Conservation (phyloP, 2,329 filamentous ascomycete species). For the Botryotinia narcissicola region DNA sequence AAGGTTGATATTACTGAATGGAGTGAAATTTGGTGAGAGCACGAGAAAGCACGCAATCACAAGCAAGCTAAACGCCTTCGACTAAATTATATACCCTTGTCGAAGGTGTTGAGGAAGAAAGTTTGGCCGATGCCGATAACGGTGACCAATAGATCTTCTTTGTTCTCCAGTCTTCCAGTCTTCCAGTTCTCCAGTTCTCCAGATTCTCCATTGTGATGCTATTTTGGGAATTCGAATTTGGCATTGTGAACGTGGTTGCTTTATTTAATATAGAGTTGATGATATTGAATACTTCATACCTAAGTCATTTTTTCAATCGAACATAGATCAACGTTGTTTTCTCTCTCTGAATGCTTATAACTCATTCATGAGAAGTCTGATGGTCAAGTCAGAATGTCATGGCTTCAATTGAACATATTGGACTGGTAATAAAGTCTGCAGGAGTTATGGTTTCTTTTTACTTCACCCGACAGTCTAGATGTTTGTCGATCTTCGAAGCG, state of each 20-base stretch:
- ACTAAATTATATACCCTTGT: not conserved
- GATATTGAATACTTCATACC: not conserved
- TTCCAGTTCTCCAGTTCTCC: not conserved
- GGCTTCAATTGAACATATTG: not conserved
- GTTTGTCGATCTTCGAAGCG: not conserved
- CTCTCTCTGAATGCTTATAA: no score
- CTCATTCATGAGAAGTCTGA: not conserved
- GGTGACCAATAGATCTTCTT: not conserved
- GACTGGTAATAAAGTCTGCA: not conserved
- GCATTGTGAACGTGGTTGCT: no score
- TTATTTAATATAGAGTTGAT: not conserved
- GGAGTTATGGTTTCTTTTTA: no score
- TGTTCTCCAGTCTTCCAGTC: not conserved
- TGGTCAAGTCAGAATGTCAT: not conserved
- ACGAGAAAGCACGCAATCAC: constrained; percentile 14
- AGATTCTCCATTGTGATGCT: not conserved
- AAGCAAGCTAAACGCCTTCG: constrained; percentile 1
- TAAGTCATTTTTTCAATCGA: no score
- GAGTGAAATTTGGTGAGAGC: constrained; percentile 1
- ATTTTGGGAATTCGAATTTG: not conserved
- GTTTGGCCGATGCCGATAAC: not conserved
- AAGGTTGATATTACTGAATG: not conserved
- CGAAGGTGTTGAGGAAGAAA: not conserved
- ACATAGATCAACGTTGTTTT: no score
- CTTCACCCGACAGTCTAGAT: not conserved